Conservation (phyloP, 2,329 filamentous ascomycete genomes). For the Aaosphaeria pasadenensis region DNA sequence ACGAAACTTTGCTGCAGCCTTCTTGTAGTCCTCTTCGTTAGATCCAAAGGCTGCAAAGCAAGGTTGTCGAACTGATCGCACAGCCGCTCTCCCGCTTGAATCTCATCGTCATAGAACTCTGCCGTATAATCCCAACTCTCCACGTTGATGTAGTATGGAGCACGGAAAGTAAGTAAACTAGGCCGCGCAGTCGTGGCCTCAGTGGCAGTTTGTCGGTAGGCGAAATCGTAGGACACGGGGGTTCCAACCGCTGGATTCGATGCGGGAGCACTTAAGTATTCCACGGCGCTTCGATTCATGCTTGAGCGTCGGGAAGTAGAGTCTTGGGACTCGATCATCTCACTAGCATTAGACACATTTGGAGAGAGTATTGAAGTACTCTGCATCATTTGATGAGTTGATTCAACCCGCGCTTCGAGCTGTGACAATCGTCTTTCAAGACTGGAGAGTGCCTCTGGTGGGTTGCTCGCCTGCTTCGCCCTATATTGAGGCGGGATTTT, state of each 20-base stretch:
- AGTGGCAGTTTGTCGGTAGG: constrained; percentile 22
- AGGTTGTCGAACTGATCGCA: constrained; percentile 18
- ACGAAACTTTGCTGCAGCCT: constrained; percentile 23
- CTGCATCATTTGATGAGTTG: constrained; percentile 13
- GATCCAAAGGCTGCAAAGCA: constrained; percentile 10
- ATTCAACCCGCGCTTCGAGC: constrained; percentile 19
- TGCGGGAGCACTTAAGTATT: constrained; percentile 9
- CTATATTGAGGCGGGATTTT: constrained; percentile 1
- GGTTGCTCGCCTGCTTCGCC: constrained; percentile 8
- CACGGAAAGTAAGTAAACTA: constrained; percentile 19
- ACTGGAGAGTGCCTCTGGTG: constrained; percentile 16
- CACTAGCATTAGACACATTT: constrained; percentile 12
- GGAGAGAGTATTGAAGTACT: constrained; percentile 14
- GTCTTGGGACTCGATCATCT: constrained; percentile 6
- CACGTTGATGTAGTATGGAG: constrained; percentile 19
- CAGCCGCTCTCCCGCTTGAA: constrained; percentile 20
- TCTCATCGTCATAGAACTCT: constrained; percentile 26
- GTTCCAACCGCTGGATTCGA: constrained; percentile 12
- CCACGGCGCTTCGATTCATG: constrained; percentile 11
- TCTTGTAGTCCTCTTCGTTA: constrained; percentile 17
- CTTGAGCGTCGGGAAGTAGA: constrained; percentile 13
- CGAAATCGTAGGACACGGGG: constrained; percentile 18
- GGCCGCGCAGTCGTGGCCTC: constrained; percentile 21
- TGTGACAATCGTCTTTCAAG: constrained; percentile 22
- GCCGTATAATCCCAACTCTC: constrained; percentile 27